Evolutionary conservation across 495 filamentous ascomycete species (phyloP), one percentile per base, ranked within the genome.

Genomic region (Diplogelasinospora grovesii): DNA sequence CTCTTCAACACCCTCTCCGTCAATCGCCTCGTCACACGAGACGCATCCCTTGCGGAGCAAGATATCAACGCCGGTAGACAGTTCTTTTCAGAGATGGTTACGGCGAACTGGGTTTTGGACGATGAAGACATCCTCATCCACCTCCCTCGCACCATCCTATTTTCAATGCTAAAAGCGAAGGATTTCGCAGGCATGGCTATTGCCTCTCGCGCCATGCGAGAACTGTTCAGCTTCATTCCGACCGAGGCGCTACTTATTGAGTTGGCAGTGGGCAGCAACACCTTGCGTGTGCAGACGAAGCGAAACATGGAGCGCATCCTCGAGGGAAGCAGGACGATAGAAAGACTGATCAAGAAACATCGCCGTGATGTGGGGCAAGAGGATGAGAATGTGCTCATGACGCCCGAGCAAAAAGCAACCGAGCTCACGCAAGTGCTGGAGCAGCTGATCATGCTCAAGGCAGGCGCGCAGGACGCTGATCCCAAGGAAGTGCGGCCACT

Each of bases 31-130:
- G 28, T 59, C 4, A 39, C 50, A 30, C 66, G 74, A 71, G 36
- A 46, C 18, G 36, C 41, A 1, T 54, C 67, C 60, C 54, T 75
- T 52, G 13, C 56, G 2, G 49, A 36, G 10, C 71, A 73, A 33
- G 68, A 78, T 23, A 71, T 74, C 30, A 65, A 66, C 26, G 53
- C 57, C 1, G 69, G 70, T 5, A 73, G 85, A 20, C 38, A 48
- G 5, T 66, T 86, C 22, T 85, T 83, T 56, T 60, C 57, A 0
- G 70, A 81, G 18, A 82, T 86, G 78, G 65, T 80, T 16, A 59
- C 55, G 37, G 22, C 47, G 11, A 54, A 54, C 8, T 60, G 52
- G 47, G 38, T 43, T 10, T 59, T 67, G 4, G 60, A 68, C 49
- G 41, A 50, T 29, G 20, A 53, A 4, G 46, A 60, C 3, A 44